phyloP scores from a whole-genome alignment of 306 rosid species.

The Carpinus fangiana region DNA sequence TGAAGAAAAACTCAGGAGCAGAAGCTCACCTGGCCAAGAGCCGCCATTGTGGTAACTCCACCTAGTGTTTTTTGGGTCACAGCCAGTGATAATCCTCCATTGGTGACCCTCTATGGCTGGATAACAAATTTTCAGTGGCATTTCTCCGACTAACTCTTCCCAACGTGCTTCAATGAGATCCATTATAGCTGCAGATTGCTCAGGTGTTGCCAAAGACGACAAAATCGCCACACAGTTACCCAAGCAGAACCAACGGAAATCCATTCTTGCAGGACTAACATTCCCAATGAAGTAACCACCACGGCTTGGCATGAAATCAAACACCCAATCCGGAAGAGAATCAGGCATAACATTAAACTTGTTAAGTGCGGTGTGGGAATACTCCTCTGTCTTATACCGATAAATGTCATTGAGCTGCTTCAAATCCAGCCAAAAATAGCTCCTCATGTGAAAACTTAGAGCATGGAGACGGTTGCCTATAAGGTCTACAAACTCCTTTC shows the following conservation, averaged over 20 bases:
- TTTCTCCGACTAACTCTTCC: conserved; percentile 43
- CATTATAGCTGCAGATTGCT: conserved; percentile 42
- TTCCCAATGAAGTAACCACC: conserved; percentile 46
- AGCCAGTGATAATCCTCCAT: conserved; percentile 35
- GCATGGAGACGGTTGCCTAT: conserved; percentile 38
- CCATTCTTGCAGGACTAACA: conserved; percentile 46
- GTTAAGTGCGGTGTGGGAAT: conserved; percentile 43
- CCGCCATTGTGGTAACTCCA: conserved; percentile 53
- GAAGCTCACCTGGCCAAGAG: conserved; percentile 44
- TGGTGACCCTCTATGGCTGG: conserved; percentile 33
- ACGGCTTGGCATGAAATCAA: conserved; percentile 41
- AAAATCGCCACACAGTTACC: conserved; percentile 42
- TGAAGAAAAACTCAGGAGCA: not conserved
- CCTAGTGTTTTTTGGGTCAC: conserved; percentile 44
- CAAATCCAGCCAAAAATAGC: conserved; percentile 38
- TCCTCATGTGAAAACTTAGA: conserved; percentile 35
- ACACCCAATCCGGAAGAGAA: conserved; percentile 43
- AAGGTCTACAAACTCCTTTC: conserved; percentile 31
- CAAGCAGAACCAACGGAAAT: conserved; percentile 45
- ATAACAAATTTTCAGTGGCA: conserved; percentile 43
- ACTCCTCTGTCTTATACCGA: conserved; percentile 48
- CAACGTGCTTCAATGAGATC: conserved; percentile 41
- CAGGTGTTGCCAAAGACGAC: conserved; percentile 40
- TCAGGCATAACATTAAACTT: conserved; percentile 47
- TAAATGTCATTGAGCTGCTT: conserved; percentile 43